These are phyloP conservation scores for Silene noctiflora DNA, from an alignment of 179 eudicot genomes.

Conservation along the genomic window DNA sequence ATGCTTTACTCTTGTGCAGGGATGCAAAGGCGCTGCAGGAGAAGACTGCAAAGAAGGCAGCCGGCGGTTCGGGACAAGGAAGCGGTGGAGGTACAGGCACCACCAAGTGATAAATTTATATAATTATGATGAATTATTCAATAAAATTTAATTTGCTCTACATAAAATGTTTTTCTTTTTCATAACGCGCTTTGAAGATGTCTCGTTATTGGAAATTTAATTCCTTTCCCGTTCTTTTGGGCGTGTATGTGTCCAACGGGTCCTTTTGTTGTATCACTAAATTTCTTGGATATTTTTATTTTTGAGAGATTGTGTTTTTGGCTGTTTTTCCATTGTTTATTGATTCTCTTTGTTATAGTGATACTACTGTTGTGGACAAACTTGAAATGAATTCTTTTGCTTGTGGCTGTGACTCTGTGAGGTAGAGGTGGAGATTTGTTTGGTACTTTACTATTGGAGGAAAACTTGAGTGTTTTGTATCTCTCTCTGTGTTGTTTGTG, in stretches of 20 bases:
- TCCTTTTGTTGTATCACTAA: not conserved
- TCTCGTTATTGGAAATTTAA: no score
- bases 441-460: not conserved
- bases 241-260: no score
- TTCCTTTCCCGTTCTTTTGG: no score
- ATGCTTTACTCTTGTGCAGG: constrained; percentile 27
- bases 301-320: not conserved
- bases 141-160: not conserved
- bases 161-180: not conserved
- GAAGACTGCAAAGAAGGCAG: constrained; percentile 52
- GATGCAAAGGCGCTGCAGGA: constrained; percentile 77
- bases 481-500: not conserved
- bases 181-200: not conserved
- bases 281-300: not conserved
- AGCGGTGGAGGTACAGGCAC: constrained; percentile 26
- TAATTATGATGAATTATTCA: constrained; percentile 3
- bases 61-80: constrained; percentile 30
- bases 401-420: not conserved
- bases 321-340: not conserved
- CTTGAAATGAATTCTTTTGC: not conserved
- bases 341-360: not conserved
- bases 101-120: constrained; percentile 23
- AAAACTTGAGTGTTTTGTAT: not conserved
- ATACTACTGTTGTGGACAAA: not conserved
- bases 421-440: not conserved